These are phyloP conservation scores for Chalciporus chontae DNA, from an alignment of 768 basidiomycete species.

Conservation along the genomic window DNA sequence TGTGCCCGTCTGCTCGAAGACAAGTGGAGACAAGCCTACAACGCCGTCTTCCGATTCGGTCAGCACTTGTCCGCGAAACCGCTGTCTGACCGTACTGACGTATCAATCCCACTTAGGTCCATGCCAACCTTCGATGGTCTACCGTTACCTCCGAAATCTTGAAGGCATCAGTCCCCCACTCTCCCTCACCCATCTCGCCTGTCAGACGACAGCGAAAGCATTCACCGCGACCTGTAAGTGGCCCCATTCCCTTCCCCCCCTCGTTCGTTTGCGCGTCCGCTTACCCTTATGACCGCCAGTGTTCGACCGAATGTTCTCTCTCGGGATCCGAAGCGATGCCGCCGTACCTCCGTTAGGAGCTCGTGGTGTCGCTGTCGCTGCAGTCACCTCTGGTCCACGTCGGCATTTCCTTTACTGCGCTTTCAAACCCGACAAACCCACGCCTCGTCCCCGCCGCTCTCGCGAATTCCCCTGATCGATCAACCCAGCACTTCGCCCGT, in stretches of 20 bases:
- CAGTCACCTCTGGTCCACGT: conserved; percentile 66
- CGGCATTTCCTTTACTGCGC: conserved; percentile 84
- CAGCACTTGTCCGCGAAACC: background rate
- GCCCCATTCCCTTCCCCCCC: too few species aligned
- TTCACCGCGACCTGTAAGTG: conserved; percentile 78
- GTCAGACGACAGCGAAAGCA: conserved; percentile 85
- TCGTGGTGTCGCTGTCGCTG: conserved; percentile 63
- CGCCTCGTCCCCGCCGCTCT: conserved; percentile 43
- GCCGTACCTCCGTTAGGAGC: conserved; percentile 56
- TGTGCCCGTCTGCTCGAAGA: conserved; percentile 89
- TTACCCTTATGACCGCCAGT: conserved; percentile 41
- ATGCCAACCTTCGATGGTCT: conserved; percentile 89
- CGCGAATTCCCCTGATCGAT: conserved; percentile 31
- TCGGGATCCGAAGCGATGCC: conserved; percentile 73
- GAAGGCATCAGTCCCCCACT: conserved; percentile 90
- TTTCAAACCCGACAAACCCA: conserved; percentile 56
- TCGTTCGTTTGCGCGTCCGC: background rate
- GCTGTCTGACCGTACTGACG: background rate
- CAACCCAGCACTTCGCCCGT: background rate
- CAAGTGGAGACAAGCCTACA: conserved; percentile 89
- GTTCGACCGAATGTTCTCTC: conserved; percentile 86
- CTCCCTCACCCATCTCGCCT: conserved; percentile 79
- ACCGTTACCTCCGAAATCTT: conserved; percentile 84
- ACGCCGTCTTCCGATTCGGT: conserved; percentile 86
- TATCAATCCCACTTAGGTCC: conserved; percentile 45